Percentiles rank a stretch among this genome's conserved stretches.
These are phyloP conservation scores for Suillus luteus DNA, from an alignment of 768 basidiomycete species.

Conservation along the genomic window DNA sequence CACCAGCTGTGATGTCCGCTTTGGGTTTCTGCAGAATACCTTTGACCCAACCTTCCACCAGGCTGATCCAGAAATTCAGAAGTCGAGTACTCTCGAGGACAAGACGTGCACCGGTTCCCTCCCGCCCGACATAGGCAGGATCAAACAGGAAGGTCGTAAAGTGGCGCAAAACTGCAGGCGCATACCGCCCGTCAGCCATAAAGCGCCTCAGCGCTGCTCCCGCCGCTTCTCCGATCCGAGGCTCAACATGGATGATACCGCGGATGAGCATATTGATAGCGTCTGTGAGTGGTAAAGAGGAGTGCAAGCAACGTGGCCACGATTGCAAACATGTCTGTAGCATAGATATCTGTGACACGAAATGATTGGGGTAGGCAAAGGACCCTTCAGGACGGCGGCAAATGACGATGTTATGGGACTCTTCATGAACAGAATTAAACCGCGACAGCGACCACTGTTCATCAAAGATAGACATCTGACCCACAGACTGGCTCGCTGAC, in stretches of 20 bases:
- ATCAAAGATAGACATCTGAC: constrained; percentile 81
- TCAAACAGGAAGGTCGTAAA: constrained; percentile 78
- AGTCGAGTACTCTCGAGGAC: constrained; percentile 68
- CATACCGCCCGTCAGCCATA: constrained; percentile 59
- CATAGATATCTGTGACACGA: constrained; percentile 64
- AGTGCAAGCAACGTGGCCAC: constrained; percentile 80
- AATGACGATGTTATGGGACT: constrained; percentile 65
- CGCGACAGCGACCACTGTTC: constrained; percentile 76
- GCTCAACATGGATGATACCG: constrained; percentile 86
- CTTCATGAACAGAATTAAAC: constrained; percentile 53
- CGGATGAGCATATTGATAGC: constrained; percentile 78
- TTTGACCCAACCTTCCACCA: constrained; percentile 71
- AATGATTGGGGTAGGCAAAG: constrained; percentile 66
- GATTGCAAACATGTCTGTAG: constrained; percentile 78
- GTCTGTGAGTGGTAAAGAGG: constrained; percentile 52
- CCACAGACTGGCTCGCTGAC: constrained; percentile 63
- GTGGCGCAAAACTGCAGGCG: constrained; percentile 58
- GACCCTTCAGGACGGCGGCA: constrained; percentile 66
- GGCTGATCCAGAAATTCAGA: constrained; percentile 69
- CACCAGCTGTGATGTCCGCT: constrained; percentile 42
- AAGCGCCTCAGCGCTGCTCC: constrained; percentile 69
- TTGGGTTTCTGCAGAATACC: constrained; percentile 43
- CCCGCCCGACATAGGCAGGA: constrained; percentile 60
- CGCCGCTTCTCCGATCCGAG: constrained; percentile 68
- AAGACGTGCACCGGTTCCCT: constrained; percentile 62